A percentile compares a stretch with the other conserved stretches of the same genome.
Evolutionary conservation across 331 rosid species (phyloP).

Genomic region (Malus hybrid): DNA sequence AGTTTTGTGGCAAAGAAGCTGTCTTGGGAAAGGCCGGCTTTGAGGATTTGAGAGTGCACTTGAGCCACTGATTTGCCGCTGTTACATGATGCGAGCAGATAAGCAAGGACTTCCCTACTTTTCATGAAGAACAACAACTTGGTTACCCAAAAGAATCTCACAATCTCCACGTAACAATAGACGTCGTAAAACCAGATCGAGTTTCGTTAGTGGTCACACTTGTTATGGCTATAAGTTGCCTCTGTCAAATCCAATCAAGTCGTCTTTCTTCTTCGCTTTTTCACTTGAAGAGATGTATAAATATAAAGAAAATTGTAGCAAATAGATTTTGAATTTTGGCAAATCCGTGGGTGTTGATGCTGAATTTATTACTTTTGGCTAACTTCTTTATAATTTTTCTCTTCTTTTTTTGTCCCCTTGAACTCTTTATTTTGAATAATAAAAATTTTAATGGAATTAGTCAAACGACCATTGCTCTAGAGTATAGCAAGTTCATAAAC

Average conservation of each 20-base stretch:
- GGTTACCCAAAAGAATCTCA: neutral
- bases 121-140: slow-evolving; percentile 20
- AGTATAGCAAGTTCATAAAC: no score
- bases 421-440: no score
- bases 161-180: no score
- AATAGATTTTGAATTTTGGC: no score
- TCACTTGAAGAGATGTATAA: no score
- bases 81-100: slow-evolving; percentile 38
- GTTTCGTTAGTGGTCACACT: neutral
- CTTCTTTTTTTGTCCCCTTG: no score
- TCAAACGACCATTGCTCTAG: no score
- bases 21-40: slow-evolving; percentile 45
- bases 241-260: neutral
- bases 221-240: neutral
- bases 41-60: slow-evolving; percentile 41
- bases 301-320: no score
- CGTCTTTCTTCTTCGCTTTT: rapidly evolving
- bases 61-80: slow-evolving; percentile 19
- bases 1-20: slow-evolving; percentile 64
- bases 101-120: slow-evolving; percentile 34
- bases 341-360: no score
- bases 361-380: no score
- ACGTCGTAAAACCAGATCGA: neutral
- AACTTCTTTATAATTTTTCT: no score
- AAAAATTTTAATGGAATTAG: no score